Conservation (phyloP, 1,284 basidiomycete genomes). For the Trametes polyzona region DNA sequence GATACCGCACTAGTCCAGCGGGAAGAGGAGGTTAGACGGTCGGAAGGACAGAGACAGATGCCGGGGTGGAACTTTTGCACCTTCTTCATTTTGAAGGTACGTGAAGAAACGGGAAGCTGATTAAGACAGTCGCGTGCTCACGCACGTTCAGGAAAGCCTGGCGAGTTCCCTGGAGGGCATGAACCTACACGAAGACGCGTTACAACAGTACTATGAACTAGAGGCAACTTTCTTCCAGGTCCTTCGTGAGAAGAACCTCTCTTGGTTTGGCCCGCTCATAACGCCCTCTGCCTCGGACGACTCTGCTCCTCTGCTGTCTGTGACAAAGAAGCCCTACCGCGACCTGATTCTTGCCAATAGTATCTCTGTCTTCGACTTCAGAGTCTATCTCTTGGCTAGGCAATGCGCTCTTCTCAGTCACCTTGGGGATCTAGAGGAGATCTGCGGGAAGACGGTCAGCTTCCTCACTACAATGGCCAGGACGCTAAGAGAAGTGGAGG, state of each 20-base stretch:
- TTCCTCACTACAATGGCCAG: slow-evolving; percentile 87
- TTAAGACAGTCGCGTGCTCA: background rate
- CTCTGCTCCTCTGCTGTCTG: slow-evolving; percentile 79
- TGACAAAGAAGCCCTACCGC: slow-evolving; percentile 83
- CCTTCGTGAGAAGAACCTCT: slow-evolving; percentile 79
- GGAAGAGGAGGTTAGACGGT: slow-evolving; percentile 87
- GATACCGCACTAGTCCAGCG: slow-evolving; percentile 78
- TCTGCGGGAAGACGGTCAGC: slow-evolving; percentile 65
- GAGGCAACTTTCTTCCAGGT: slow-evolving; percentile 86
- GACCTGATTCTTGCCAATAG: slow-evolving; percentile 89
- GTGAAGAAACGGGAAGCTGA: background rate
- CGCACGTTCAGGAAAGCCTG: slow-evolving; percentile 80
- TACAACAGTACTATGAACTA: slow-evolving; percentile 90
- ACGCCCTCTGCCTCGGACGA: slow-evolving; percentile 77
- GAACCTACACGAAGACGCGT: slow-evolving; percentile 87
- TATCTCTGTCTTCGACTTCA: slow-evolving; percentile 94
- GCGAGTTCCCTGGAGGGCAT: slow-evolving; percentile 93
- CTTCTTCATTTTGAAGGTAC: slow-evolving; percentile 92
- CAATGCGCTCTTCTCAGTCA: slow-evolving; percentile 82
- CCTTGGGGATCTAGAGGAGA: slow-evolving; percentile 69
- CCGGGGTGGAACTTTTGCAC: slow-evolving; percentile 98
- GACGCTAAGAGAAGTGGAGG: slow-evolving; percentile 76
- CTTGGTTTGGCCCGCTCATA: slow-evolving; percentile 89
- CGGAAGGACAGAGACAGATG: slow-evolving; percentile 85
- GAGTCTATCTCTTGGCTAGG: slow-evolving; percentile 88